phyloP scores from a whole-genome alignment of 345 rosid species.

The Brassica cretica region DNA sequence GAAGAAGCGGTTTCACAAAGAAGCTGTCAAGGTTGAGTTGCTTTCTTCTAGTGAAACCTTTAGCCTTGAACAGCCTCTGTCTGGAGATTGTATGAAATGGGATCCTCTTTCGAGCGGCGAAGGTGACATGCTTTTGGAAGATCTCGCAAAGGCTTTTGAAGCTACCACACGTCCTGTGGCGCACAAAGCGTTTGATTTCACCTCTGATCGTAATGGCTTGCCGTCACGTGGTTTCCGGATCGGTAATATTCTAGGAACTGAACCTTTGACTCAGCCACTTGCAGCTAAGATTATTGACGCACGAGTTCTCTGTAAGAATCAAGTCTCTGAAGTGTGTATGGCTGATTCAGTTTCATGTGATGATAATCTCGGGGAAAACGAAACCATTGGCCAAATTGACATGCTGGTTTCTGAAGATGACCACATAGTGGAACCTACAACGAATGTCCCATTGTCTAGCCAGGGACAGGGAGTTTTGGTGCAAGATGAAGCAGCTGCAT shows the following conservation, averaged over 20 bases:
- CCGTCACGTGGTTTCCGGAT: conserved; percentile 56
- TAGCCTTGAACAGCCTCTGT: conserved; percentile 42
- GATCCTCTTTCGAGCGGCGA: conserved; percentile 88
- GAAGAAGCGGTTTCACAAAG: conserved; percentile 73
- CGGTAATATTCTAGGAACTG: conserved; percentile 42
- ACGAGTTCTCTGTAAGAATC: conserved; percentile 24
- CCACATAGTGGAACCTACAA: conserved; percentile 15
- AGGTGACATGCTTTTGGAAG: conserved; percentile 79
- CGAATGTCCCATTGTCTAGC: conserved; percentile 3
- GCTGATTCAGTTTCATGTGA: conserved; percentile 26
- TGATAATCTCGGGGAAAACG: conserved; percentile 19
- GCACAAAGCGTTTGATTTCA: conserved; percentile 55
- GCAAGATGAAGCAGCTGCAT: conserved; percentile 32
- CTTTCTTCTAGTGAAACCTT: conserved; percentile 44
- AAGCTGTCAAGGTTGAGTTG: conserved; percentile 63
- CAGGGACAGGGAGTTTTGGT: conserved; percentile 30
- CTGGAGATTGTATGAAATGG: conserved; percentile 68
- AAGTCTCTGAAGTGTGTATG: conserved; percentile 30
- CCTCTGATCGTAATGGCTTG: conserved; percentile 45
- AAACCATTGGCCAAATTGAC: conserved; percentile 6
- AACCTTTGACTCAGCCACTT: conserved; percentile 29
- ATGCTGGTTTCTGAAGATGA: conserved; percentile 32
- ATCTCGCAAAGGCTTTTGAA: conserved; percentile 58
- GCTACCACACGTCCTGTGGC: conserved; percentile 42
- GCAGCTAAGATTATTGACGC: conserved; percentile 32